These are phyloP conservation scores for Grigorovia yakushimaensis DNA, from an alignment of 805 yeast species.

Conservation along the genomic window DNA sequence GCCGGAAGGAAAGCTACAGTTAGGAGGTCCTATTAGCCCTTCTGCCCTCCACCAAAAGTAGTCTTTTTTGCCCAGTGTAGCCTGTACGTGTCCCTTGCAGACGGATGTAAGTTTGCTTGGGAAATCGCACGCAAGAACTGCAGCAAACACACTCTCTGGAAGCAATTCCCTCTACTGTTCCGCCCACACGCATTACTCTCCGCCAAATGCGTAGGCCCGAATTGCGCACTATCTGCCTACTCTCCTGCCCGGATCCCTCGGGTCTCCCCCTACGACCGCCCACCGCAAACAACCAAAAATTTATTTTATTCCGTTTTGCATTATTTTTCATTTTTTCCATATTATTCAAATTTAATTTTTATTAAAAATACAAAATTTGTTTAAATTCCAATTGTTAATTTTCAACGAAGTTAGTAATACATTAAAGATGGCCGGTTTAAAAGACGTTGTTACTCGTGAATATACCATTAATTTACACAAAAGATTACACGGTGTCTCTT, in stretches of 20 bases:
- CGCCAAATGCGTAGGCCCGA: no score
- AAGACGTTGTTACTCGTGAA: slow-evolving; percentile 99
- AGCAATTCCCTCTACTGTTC: no score
- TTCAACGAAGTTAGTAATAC: not conserved
- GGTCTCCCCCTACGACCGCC: not conserved
- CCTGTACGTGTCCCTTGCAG: no score
- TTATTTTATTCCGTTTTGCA: not conserved
- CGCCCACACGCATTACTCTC: no score
- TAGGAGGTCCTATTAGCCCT: no score
- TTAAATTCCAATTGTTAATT: not conserved
- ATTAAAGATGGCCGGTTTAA: slow-evolving; percentile 47
- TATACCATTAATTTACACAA: slow-evolving; percentile 99
- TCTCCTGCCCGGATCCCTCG: not conserved
- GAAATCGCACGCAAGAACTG: no score
- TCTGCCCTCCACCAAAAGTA: no score
- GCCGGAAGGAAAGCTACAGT: no score
- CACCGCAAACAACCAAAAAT: not conserved
- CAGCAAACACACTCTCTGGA: no score
- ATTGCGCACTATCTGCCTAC: not conserved
- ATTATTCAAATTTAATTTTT: not conserved
- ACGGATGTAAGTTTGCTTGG: no score
- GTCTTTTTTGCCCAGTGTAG: no score
- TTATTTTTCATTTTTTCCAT: not conserved
- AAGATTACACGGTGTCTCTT: slow-evolving; percentile 96
- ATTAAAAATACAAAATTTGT: not conserved